phyloP scores from a whole-genome alignment of 2,329 filamentous ascomycete genomes.

The Trichoderma aggressivum region DNA sequence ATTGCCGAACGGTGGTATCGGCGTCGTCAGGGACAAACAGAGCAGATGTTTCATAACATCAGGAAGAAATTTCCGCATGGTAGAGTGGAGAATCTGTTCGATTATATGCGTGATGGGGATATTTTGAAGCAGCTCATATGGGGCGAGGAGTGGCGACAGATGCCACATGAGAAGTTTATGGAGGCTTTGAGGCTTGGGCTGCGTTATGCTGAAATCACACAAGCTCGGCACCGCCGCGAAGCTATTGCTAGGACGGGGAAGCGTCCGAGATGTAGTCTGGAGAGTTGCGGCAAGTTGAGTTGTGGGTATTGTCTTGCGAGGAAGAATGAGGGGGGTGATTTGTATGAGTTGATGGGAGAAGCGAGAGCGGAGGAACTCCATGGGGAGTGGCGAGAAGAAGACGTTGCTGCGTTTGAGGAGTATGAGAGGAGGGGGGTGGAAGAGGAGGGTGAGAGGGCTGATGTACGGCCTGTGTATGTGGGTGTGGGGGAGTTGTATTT shows the following conservation, averaged over 20 bases:
- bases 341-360: background rate
- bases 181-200: background rate
- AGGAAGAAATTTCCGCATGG: background rate
- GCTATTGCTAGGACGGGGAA: background rate
- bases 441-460: background rate
- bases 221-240: background rate
- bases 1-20: conserved; percentile 7
- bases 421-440: background rate
- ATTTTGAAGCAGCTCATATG: background rate
- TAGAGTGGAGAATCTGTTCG: background rate
- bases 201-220: background rate
- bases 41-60: background rate
- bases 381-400: background rate
- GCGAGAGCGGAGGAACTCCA: background rate
- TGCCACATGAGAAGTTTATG: background rate
- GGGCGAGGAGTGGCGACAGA: background rate
- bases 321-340: background rate
- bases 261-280: background rate
- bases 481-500: conserved; percentile 14
- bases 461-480: background rate
- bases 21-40: background rate
- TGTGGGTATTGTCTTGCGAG: background rate
- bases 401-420: background rate
- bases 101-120: background rate
- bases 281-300: background rate